Evolutionary conservation across 169 alveolate genomes (phyloP).

Genomic region (Cryptosporidium bovis): DNA sequence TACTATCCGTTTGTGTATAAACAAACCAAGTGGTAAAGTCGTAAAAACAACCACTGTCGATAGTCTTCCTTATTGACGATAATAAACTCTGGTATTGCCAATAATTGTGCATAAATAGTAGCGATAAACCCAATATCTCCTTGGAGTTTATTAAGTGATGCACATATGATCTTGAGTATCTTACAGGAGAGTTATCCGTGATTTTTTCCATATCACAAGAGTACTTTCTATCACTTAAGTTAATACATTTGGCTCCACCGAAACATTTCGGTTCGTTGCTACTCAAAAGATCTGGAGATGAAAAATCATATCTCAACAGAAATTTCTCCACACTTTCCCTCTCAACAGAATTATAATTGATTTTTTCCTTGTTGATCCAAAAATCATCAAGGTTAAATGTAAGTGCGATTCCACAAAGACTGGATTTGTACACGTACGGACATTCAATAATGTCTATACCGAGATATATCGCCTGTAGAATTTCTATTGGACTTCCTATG

Average conservation of each 20-base stretch:
- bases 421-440: slow-evolving; percentile 52
- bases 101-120: slow-evolving; percentile 66
- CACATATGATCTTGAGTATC: slow-evolving; percentile 54
- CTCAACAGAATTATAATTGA: slow-evolving; percentile 23
- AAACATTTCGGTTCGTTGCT: background rate
- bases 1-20: slow-evolving; percentile 61
- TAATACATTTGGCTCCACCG: slow-evolving; percentile 60
- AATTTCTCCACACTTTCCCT: slow-evolving; percentile 7
- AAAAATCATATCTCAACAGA: slow-evolving; percentile 37
- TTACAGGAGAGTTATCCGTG: slow-evolving; percentile 38
- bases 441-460: slow-evolving; percentile 61
- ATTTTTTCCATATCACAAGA: slow-evolving; percentile 28
- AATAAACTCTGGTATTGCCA: slow-evolving; percentile 72
- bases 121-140: slow-evolving; percentile 54
- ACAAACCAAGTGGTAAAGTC: slow-evolving; percentile 66
- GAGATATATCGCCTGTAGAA: slow-evolving; percentile 47
- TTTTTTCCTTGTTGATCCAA: background rate
- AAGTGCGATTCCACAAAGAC: slow-evolving; percentile 54
- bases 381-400: slow-evolving; percentile 45
- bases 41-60: slow-evolving; percentile 8
- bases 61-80: slow-evolving; percentile 52
- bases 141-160: slow-evolving; percentile 63
- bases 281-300: background rate
- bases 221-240: slow-evolving; percentile 47
- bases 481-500: slow-evolving; percentile 64